A percentile compares a stretch with the other conserved stretches of the same genome.
Evolutionary conservation across 2,329 filamentous ascomycete genomes (phyloP).

Genomic region (Botrytis fragariae): DNA sequence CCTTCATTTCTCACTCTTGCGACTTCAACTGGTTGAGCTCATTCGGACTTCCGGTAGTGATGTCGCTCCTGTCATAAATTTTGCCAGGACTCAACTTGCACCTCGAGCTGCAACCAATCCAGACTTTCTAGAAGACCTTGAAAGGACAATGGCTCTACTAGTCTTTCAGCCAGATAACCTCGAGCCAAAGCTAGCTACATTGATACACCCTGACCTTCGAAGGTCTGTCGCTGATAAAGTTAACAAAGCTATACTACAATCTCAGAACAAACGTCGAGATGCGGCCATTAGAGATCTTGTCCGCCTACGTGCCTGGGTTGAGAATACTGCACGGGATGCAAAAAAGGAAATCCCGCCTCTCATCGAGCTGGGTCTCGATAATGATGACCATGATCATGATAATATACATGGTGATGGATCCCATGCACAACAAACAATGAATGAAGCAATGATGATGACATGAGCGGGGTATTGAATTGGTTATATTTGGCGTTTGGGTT

Average conservation of each 20-base stretch:
- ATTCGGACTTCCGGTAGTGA: conserved; percentile 73
- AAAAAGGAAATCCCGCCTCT: conserved; percentile 38
- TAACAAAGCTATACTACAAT: conserved; percentile 80
- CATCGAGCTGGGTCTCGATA: conserved; percentile 37
- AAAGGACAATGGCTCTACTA: conserved; percentile 88
- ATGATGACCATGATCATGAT: conserved; percentile 30
- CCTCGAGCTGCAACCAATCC: conserved; percentile 80
- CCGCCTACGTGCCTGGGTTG: conserved; percentile 81
- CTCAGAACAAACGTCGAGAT: conserved; percentile 70
- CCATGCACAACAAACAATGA: conserved; percentile 21
- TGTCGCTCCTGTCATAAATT: conserved; percentile 72
- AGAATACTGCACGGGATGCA: conserved; percentile 44
- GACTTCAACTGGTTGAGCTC: conserved; percentile 89
- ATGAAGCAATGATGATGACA: conserved; percentile 33
- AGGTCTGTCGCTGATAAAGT: conserved; percentile 82
- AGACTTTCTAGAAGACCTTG: conserved; percentile 80
- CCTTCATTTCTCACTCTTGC: conserved; percentile 84
- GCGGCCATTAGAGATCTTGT: conserved; percentile 80
- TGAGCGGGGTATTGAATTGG: conserved; percentile 22
- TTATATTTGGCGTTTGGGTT: conserved; percentile 7
- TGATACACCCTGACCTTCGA: conserved; percentile 77
- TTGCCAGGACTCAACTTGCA: conserved; percentile 83
- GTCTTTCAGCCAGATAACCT: conserved; percentile 83
- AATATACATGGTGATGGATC: conserved; percentile 34
- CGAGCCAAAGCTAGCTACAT: conserved; percentile 68